Evolutionary conservation across 2,329 filamentous ascomycete genomes (phyloP), one percentile per base, ranked within the genome.

Genomic region (Epichloe gansuensis): DNA sequence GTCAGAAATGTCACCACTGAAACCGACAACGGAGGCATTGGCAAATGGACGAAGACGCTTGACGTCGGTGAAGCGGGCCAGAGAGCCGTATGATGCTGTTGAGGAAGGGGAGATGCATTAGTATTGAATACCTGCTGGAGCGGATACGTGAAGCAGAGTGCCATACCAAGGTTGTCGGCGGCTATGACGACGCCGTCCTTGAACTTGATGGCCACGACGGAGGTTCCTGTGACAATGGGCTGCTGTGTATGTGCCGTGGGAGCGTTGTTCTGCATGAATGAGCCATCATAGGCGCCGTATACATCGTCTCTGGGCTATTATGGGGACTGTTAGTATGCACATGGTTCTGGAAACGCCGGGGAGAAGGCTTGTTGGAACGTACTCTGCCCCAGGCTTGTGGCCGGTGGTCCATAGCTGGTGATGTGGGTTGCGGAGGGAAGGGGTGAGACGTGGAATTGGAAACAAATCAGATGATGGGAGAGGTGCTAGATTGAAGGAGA

Each of bases 1-100:
- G 75, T 98, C 93, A 58, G 88, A 95, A 62, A 98, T 85, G 74
- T 98, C 93, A 68, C 93, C 93, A 68, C 89, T 89, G 73, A 97
- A 95, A 63, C 93, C 93, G 64, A 98, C 78, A 55, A 97, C 80
- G 34, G 89, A 84, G 58, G 84, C 81, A 59, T 83, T 77, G 71
- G 89, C 88, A 71, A 97, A 97, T 61, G 82, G 79, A 62, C 89
- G 89, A 60, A 98, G 84, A 66, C 93, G 90, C 74, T 96, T 94
- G 67, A 97, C 89, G 69, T 96, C 87, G 63, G 87, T 90, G 78
- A 97, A 98, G 66, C 93, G 89, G 55, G 93, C 91, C 59, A 91
- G 87, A 53, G 93, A 96, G 68, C 93, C 93, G 71, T 98, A 98
- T 53, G 93, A 98, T 60, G 93, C 93, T 95, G 64, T 23, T 35